phyloP scores from a whole-genome alignment of 495 filamentous ascomycete species.

The Penicillium malachiteum region DNA sequence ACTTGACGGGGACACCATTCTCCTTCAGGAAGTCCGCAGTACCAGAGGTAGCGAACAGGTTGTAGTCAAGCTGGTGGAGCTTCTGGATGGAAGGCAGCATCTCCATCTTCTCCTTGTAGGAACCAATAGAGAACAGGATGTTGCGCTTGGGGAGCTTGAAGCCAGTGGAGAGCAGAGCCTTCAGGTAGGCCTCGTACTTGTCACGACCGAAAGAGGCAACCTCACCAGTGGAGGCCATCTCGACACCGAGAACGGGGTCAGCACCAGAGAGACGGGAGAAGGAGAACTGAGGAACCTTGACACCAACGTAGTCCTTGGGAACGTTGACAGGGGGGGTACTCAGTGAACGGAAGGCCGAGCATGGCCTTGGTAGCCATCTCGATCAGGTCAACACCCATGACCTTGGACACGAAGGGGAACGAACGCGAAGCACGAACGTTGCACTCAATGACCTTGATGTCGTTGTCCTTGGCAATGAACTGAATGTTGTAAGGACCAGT shows the following conservation, averaged over 20 bases:
- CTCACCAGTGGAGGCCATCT: constrained; percentile 99
- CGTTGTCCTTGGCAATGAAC: constrained; percentile 99
- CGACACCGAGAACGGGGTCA: constrained; percentile 93
- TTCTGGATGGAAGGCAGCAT: constrained; percentile 90
- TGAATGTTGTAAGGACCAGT: constrained; percentile 99
- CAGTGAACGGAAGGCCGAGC: constrained; percentile 75
- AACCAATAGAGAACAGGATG: constrained; percentile 91
- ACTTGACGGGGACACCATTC: constrained; percentile 85
- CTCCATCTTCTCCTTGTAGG: constrained; percentile 96
- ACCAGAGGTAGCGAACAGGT: constrained; percentile 91
- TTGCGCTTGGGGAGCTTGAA: constrained; percentile 96
- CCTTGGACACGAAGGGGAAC: constrained; percentile 98
- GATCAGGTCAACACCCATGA: constrained; percentile 97
- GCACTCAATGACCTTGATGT: constrained; percentile 98
- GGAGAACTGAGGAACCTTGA: constrained; percentile 98
- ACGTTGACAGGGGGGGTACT: constrained; percentile 77
- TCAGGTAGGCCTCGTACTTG: constrained; percentile 97
- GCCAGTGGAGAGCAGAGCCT: constrained; percentile 90
- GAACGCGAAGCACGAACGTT: constrained; percentile 95
- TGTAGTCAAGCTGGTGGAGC: constrained; percentile 84
- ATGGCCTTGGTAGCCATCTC: constrained; percentile 99
- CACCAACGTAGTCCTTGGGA: constrained; percentile 82
- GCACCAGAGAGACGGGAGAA: constrained; percentile 96
- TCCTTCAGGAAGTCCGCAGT: constrained; percentile 95
- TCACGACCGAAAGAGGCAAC: constrained; percentile 94